Conservation (phyloP, 768 basidiomycete species). For the Pleurotus giganteus region DNA sequence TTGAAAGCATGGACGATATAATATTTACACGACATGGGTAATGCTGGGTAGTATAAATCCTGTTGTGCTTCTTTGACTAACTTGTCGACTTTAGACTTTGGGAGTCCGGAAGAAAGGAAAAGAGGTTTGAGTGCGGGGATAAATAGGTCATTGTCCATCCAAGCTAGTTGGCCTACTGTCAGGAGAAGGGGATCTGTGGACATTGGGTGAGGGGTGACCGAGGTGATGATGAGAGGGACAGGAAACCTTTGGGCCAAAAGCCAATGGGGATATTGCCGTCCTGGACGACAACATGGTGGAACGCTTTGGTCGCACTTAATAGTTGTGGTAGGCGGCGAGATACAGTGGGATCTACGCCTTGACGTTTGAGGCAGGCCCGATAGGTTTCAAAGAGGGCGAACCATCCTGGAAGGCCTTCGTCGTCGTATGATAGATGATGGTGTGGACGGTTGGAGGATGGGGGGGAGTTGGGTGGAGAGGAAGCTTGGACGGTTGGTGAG, state of each 20-base stretch:
- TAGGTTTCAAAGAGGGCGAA: slow-evolving; percentile 63
- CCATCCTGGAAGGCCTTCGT: slow-evolving; percentile 52
- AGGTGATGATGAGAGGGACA: slow-evolving; percentile 4
- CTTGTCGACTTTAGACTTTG: slow-evolving; percentile 50
- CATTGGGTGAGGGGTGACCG: neutral
- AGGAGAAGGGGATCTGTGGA: slow-evolving; percentile 52
- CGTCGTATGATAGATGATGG: slow-evolving; percentile 19
- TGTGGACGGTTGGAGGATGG: slow-evolving; percentile 11
- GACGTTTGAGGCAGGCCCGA: slow-evolving; percentile 47
- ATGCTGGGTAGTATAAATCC: slow-evolving; percentile 61
- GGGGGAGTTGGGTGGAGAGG: slow-evolving; percentile 12
- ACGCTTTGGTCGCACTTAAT: slow-evolving; percentile 45
- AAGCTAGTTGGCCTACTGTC: slow-evolving; percentile 67
- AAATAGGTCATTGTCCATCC: slow-evolving; percentile 70
- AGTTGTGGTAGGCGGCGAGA: slow-evolving; percentile 53
- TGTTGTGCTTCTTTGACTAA: slow-evolving; percentile 62
- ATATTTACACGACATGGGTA: slow-evolving; percentile 47
- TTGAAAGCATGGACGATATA: slow-evolving; percentile 59
- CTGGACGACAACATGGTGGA: slow-evolving; percentile 52
- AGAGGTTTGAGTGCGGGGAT: slow-evolving; percentile 62
- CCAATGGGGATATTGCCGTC: slow-evolving; percentile 67
- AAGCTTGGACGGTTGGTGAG: slow-evolving; percentile 3
- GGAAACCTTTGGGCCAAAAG: slow-evolving; percentile 61
- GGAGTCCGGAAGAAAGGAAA: slow-evolving; percentile 50
- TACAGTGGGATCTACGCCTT: slow-evolving; percentile 55